phyloP scores from a whole-genome alignment of 352 stramenopile genomes.

The Phytophthora rubi region DNA sequence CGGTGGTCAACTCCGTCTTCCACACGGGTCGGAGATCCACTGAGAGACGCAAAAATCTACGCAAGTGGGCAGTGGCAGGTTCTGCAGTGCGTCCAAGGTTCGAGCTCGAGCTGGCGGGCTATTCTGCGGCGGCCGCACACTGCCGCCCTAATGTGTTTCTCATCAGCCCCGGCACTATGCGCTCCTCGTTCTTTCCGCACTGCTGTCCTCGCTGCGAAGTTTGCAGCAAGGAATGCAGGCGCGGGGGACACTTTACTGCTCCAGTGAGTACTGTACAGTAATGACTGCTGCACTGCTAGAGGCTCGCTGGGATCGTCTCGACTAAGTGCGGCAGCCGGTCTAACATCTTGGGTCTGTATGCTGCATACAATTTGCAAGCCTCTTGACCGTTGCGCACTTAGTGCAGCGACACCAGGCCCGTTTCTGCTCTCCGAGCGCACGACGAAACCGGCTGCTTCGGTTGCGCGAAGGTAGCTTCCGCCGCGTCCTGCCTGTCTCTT shows the following conservation, averaged over 20 bases:
- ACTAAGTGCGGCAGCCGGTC: not conserved
- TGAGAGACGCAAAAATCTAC: not conserved
- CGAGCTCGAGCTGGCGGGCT: too few relatives aligned
- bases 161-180: too few relatives aligned
- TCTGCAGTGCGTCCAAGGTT: too few relatives aligned
- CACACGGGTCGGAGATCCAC: not conserved
- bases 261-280: too few relatives aligned
- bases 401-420: not conserved
- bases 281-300: not conserved
- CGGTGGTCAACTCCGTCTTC: not conserved
- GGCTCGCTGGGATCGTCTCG: not conserved
- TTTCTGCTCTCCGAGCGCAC: conserved; percentile 19
- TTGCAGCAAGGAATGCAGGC: too few relatives aligned
- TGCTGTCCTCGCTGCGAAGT: too few relatives aligned
- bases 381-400: conserved; percentile 7
- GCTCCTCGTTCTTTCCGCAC: too few relatives aligned
- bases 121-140: too few relatives aligned
- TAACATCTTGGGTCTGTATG: conserved; percentile 3
- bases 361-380: conserved; percentile 7
- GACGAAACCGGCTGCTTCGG: conserved; percentile 26
- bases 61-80: too few relatives aligned
- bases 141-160: too few relatives aligned
- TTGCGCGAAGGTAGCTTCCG: conserved; percentile 13
- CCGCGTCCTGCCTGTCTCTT: not conserved
- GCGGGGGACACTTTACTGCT: too few relatives aligned